phyloP scores from a whole-genome alignment of 2,329 filamentous ascomycete genomes.

The Fusarium metavorans region DNA sequence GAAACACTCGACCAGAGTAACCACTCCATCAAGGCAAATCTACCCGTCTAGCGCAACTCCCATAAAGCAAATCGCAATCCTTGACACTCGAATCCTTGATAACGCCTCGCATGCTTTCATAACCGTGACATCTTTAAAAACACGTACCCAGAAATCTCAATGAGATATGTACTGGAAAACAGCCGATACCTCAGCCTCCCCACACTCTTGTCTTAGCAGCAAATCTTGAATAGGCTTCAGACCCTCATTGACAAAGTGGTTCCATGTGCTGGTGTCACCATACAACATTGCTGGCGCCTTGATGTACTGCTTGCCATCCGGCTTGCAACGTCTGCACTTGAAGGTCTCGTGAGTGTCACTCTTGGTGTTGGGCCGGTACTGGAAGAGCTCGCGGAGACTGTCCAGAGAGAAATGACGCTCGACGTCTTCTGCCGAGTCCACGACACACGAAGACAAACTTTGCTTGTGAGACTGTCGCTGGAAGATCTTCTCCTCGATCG shows the following conservation, averaged over 20 bases:
- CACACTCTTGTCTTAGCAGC: constrained; percentile 85
- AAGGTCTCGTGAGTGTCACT: constrained; percentile 99
- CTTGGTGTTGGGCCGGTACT: constrained; percentile 85
- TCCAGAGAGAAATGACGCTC: constrained; percentile 96
- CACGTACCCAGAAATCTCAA: constrained; percentile 43
- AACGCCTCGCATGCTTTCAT: constrained; percentile 24
- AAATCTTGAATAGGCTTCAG: constrained; percentile 90
- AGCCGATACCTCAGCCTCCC: constrained; percentile 84
- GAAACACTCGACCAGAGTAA: neutral
- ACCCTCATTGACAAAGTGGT: constrained; percentile 89
- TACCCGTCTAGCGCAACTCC: constrained; percentile 13
- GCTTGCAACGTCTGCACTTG: constrained; percentile 95
- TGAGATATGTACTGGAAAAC: constrained; percentile 99
- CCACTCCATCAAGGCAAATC: neutral
- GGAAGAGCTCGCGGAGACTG: constrained; percentile 91
- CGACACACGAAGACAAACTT: constrained; percentile 93
- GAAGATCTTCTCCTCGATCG: constrained; percentile 99
- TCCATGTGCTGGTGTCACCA: constrained; percentile 99
- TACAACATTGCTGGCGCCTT: constrained; percentile 97
- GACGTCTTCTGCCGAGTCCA: constrained; percentile 96
- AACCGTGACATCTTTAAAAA: constrained; percentile 24
- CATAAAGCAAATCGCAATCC: constrained; percentile 5
- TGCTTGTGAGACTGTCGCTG: constrained; percentile 99
- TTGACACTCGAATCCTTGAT: constrained; percentile 13
- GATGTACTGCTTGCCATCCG: constrained; percentile 86